Percentiles rank a stretch among this genome's conserved stretches.
These are phyloP conservation scores for Leucocoprinus sp. DNA, from an alignment of 768 basidiomycete genomes.

Conservation along the genomic window DNA sequence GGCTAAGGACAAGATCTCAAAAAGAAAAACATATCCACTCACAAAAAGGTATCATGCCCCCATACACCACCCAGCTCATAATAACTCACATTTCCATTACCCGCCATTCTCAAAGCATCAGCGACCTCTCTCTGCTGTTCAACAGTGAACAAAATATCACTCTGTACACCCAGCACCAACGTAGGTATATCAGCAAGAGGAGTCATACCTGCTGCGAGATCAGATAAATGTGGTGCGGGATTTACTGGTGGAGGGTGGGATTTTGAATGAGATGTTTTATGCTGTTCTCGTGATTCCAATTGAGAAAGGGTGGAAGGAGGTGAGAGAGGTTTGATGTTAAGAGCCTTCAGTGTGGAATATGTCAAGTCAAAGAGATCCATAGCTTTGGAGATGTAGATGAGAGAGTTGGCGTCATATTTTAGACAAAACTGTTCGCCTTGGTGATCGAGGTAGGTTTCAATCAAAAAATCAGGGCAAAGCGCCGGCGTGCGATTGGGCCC, in stretches of 20 bases:
- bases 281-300: slow-evolving; percentile 16
- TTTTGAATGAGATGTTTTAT: slow-evolving; percentile 49
- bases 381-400: slow-evolving; percentile 97
- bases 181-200: slow-evolving; percentile 72
- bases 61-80: slow-evolving; percentile 99
- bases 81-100: slow-evolving; percentile 85
- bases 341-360: slow-evolving; percentile 56
- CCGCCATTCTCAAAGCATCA: slow-evolving; percentile 84
- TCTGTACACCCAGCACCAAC: slow-evolving; percentile 90
- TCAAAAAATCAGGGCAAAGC: slow-evolving; percentile 94
- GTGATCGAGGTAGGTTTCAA: slow-evolving; percentile 98
- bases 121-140: slow-evolving; percentile 95
- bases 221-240: slow-evolving; percentile 66
- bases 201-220: slow-evolving; percentile 69
- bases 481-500: slow-evolving; percentile 47
- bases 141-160: slow-evolving; percentile 93
- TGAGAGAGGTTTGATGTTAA: slow-evolving; percentile 40
- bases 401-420: slow-evolving; percentile 98
- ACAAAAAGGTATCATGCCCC: slow-evolving; percentile 98
- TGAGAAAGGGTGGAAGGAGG: slow-evolving; percentile 15
- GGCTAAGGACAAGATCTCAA: not conserved
- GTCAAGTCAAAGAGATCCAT: slow-evolving; percentile 99
- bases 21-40: slow-evolving; percentile 25
- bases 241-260: slow-evolving; percentile 67
- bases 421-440: slow-evolving; percentile 96